A percentile compares a stretch with the other conserved stretches of the same genome.
Conservation (phyloP, 176 grass and related monocot species). For the Lolium rigidum region DNA sequence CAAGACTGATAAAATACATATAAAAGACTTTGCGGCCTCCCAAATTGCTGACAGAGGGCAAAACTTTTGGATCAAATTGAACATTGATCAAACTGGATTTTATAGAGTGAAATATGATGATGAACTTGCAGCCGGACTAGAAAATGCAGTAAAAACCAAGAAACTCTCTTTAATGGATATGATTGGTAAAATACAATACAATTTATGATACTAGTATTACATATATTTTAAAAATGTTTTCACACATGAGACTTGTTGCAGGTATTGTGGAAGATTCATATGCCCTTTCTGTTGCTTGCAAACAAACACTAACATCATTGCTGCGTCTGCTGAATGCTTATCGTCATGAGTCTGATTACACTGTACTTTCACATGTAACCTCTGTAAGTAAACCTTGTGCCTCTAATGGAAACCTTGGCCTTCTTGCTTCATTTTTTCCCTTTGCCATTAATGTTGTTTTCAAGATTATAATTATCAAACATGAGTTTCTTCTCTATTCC, state of each 20-base stretch:
- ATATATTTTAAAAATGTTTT: neutral
- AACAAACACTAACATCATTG: conserved; percentile 80
- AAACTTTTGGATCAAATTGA: conserved; percentile 84
- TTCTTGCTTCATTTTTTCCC: conserved; percentile 1
- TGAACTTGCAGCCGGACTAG: conserved; percentile 76
- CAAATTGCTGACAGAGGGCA: conserved; percentile 28
- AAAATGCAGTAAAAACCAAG: conserved; percentile 70
- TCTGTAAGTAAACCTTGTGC: conserved; percentile 63
- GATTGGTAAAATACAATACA: conserved; percentile 60
- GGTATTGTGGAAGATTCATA: conserved; percentile 85
- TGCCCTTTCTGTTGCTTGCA: conserved; percentile 76
- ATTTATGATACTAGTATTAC: neutral
- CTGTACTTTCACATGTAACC: conserved; percentile 81
- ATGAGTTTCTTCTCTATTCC: conserved; percentile 20
- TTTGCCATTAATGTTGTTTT: conserved; percentile 24
- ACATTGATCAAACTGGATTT: conserved; percentile 86
- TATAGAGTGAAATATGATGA: conserved; percentile 95
- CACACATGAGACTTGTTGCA: conserved; percentile 41
- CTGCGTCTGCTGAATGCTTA: conserved; percentile 82
- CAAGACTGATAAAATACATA: conserved; percentile 65
- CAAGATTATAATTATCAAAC: neutral
- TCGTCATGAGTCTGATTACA: conserved; percentile 74
- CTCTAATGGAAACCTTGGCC: conserved; percentile 5
- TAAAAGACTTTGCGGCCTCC: conserved; percentile 45
- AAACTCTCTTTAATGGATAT: conserved; percentile 79